Evolutionary conservation across 176 grass and related monocot species (phyloP).

Genomic region (Chrysopogon serrulatus): DNA sequence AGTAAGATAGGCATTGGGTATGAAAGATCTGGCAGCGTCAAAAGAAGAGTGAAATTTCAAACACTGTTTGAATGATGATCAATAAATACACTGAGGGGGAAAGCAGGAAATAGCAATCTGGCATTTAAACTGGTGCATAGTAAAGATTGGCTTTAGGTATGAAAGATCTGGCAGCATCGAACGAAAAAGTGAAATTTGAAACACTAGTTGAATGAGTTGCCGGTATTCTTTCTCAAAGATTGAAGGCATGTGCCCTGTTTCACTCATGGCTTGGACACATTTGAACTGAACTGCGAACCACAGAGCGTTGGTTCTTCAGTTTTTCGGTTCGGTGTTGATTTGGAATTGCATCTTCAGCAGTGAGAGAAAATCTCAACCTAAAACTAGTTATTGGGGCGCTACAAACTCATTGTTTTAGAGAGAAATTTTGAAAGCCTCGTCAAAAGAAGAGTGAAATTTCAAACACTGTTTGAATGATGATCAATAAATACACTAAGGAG

Average conservation of each 20-base stretch:
- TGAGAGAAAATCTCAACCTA: background rate
- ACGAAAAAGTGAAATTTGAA: constrained; percentile 77
- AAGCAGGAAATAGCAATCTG: constrained; percentile 79
- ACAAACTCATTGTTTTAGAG: too few species aligned
- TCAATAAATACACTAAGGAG: too few species aligned
- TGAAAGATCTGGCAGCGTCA: constrained; percentile 91
- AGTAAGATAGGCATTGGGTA: constrained; percentile 94
- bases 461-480: too few species aligned
- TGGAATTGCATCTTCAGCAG: background rate
- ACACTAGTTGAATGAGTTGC: constrained; percentile 52
- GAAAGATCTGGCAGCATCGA: constrained; percentile 88
- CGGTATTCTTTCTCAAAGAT: background rate
- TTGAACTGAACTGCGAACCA: background rate
- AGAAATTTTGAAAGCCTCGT: too few species aligned
- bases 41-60: constrained; percentile 84
- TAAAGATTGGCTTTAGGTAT: constrained; percentile 85
- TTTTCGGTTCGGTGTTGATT: background rate
- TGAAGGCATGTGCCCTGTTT: background rate
- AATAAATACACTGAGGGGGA: constrained; percentile 69
- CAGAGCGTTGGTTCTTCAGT: too few species aligned
- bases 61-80: constrained; percentile 84
- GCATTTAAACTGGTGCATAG: constrained; percentile 76
- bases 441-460: constrained; percentile 84
- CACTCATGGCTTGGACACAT: background rate
- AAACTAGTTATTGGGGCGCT: background rate